Conservation (phyloP, 176 grass and related monocot genomes). For the Aegilops longissima region DNA sequence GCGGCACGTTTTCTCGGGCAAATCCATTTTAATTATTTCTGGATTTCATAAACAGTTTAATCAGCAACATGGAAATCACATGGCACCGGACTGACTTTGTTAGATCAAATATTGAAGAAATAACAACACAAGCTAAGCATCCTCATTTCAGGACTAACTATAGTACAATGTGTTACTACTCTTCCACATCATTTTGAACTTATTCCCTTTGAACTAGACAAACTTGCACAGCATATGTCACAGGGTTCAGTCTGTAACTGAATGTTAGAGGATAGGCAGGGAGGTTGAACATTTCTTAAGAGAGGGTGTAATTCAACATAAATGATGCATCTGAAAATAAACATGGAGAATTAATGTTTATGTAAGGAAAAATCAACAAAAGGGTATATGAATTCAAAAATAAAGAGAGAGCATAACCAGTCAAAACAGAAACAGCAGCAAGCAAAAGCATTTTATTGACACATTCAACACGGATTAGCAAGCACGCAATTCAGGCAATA, state of each 20-base stretch:
- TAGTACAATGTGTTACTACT: background rate
- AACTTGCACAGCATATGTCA: background rate
- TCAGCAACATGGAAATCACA: background rate
- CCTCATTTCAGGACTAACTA: background rate
- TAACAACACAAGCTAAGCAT: background rate
- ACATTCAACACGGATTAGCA: background rate
- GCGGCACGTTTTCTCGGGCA: background rate
- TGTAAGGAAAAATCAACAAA: background rate
- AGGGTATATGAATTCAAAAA: background rate
- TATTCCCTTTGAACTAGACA: slow-evolving; percentile 3
- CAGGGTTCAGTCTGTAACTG: background rate
- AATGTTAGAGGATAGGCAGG: background rate
- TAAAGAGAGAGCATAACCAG: background rate
- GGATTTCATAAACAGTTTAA: background rate
- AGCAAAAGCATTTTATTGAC: slow-evolving; percentile 2
- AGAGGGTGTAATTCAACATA: background rate
- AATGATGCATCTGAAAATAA: background rate
- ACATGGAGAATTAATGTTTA: background rate
- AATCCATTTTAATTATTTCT: background rate
- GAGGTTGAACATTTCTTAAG: background rate
- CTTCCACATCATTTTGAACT: background rate
- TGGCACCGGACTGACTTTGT: background rate
- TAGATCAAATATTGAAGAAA: slow-evolving; percentile 17
- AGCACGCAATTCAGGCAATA: background rate
- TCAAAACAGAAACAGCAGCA: background rate